phyloP scores from a whole-genome alignment of 768 basidiomycete genomes.

The Lactarius quietus region DNA sequence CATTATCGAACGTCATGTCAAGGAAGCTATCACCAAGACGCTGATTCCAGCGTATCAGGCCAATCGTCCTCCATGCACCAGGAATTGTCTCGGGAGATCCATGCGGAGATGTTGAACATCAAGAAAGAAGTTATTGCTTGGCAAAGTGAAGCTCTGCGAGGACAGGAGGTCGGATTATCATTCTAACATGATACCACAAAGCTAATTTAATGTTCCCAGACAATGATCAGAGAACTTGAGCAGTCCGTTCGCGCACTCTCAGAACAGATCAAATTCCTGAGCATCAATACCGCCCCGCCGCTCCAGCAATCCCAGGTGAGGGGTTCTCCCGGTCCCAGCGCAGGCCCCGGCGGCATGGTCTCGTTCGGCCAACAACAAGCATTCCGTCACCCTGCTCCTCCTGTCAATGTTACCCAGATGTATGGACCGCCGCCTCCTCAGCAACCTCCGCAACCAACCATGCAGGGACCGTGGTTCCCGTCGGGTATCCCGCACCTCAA shows the following conservation, averaged over 20 bases:
- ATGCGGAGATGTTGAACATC: slow-evolving; percentile 67
- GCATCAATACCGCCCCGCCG: slow-evolving; percentile 42
- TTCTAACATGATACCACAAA: slow-evolving; percentile 5
- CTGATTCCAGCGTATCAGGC: slow-evolving; percentile 75
- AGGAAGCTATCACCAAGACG: slow-evolving; percentile 68
- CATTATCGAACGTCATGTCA: slow-evolving; percentile 75
- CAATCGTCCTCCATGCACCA: slow-evolving; percentile 77
- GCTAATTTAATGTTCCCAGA: slow-evolving; percentile 38
- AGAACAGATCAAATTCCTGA: slow-evolving; percentile 81
- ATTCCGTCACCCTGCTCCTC: slow-evolving; percentile 38
- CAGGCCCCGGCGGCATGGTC: slow-evolving; percentile 3
- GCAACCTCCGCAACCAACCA: slow-evolving; percentile 26
- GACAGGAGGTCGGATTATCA: slow-evolving; percentile 61
- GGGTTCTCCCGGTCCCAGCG: slow-evolving; percentile 25
- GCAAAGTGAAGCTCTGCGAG: slow-evolving; percentile 75
- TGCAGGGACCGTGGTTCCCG: slow-evolving; percentile 53
- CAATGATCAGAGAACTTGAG: slow-evolving; percentile 76
- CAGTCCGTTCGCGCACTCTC: slow-evolving; percentile 68
- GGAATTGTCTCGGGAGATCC: slow-evolving; percentile 71
- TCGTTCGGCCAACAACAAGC: slow-evolving; percentile 23
- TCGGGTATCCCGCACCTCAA: slow-evolving; percentile 69
- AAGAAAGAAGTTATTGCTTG: slow-evolving; percentile 78
- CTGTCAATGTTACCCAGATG: slow-evolving; percentile 32
- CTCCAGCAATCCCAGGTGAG: slow-evolving; percentile 27
- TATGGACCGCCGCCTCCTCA: slow-evolving; percentile 26